Conservation (phyloP, 2,329 filamentous ascomycete species). For the Penicillium sclerotiorum region DNA sequence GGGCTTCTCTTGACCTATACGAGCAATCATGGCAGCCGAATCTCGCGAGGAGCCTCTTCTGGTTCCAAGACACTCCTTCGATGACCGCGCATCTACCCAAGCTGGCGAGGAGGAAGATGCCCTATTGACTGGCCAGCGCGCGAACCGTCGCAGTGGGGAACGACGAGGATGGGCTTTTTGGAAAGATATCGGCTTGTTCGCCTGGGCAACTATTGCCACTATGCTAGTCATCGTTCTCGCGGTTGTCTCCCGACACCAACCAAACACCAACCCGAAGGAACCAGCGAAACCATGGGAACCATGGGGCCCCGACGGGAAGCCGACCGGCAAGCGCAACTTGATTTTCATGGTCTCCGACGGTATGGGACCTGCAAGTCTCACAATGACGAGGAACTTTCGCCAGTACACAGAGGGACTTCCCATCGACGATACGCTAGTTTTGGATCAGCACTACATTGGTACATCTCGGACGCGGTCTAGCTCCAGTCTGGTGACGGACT, state of each 20-base stretch:
- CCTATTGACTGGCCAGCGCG: conserved; percentile 60
- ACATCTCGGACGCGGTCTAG: conserved; percentile 83
- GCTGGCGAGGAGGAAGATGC: conserved; percentile 65
- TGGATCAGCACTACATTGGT: conserved; percentile 90
- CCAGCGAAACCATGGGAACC: conserved; percentile 27
- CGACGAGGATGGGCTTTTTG: conserved; percentile 58
- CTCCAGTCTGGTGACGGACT: conserved; percentile 87
- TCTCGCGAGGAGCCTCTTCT: conserved; percentile 55
- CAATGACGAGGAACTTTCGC: conserved; percentile 81
- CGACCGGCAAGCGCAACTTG: conserved; percentile 78
- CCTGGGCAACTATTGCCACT: conserved; percentile 82
- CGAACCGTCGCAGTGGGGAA: conserved; percentile 26
- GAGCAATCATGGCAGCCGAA: conserved; percentile 29
- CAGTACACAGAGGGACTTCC: conserved; percentile 76
- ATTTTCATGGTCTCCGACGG: conserved; percentile 99
- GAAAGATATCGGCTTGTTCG: conserved; percentile 75
- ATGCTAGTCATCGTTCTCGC: conserved; percentile 76
- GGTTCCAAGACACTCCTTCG: conserved; percentile 57
- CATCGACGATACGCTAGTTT: conserved; percentile 70
- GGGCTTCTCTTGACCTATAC: conserved; percentile 2
- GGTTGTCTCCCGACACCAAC: conserved; percentile 76
- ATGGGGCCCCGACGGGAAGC: conserved; percentile 46
- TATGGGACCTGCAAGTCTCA: conserved; percentile 92
- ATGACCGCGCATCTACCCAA: conserved; percentile 55
- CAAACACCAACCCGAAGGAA: conserved; percentile 63